Conservation (phyloP, 1,139 yeast species). For the Taphrina pruni region DNA sequence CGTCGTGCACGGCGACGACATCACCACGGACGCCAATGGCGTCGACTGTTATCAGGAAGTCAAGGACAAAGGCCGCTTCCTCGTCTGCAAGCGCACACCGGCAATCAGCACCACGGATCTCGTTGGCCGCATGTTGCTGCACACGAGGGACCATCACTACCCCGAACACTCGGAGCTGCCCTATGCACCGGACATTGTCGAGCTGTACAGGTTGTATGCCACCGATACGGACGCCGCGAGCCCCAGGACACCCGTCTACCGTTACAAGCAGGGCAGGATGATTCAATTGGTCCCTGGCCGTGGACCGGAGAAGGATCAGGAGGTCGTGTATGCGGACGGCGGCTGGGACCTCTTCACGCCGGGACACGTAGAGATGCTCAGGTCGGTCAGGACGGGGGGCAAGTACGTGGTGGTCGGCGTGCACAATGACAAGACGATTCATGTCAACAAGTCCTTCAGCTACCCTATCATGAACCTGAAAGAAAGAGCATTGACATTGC, state of each 20-base stretch:
- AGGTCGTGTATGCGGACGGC: conserved; percentile 70
- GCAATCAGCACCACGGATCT: conserved; percentile 94
- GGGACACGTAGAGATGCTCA: conserved; percentile 80
- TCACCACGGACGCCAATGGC: conserved; percentile 94
- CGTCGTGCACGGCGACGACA: conserved; percentile 97
- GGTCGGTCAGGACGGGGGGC: conserved; percentile 55
- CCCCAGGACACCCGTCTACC: conserved; percentile 28
- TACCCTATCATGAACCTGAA: conserved; percentile 86
- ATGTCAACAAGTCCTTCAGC: conserved; percentile 66
- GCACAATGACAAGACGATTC: conserved; percentile 64
- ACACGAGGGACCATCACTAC: conserved; percentile 64
- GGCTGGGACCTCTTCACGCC: conserved; percentile 92
- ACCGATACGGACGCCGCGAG: conserved; percentile 48
- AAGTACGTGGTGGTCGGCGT: conserved; percentile 69
- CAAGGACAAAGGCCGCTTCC: conserved; percentile 63
- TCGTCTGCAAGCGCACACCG: conserved; percentile 89
- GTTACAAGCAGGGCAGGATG: conserved; percentile 42
- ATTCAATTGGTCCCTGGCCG: conserved; percentile 48
- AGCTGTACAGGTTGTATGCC: conserved; percentile 41
- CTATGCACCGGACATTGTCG: conserved; percentile 11
- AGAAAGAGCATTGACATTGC: conserved; percentile 83
- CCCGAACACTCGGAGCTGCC: conserved; percentile 25
- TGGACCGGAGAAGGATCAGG: conserved; percentile 33
- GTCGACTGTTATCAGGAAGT: conserved; percentile 86
- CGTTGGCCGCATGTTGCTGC: conserved; percentile 84